phyloP scores from a whole-genome alignment of 345 rosid species.

The Leavenworthia alabamica region DNA sequence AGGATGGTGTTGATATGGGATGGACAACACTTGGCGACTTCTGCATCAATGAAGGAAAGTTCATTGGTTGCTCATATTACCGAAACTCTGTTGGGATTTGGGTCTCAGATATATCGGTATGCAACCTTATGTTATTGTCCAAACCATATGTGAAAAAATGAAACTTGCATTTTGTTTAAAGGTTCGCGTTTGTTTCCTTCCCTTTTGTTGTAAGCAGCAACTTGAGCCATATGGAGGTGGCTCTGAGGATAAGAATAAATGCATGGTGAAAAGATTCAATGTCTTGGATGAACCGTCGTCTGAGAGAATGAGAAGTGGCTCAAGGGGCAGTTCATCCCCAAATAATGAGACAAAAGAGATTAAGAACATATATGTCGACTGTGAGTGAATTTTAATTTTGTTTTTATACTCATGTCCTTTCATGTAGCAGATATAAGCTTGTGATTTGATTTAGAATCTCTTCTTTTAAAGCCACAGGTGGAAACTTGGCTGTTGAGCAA shows the following conservation, averaged over 20 bases:
- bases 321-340: conserved; percentile 50
- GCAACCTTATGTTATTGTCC: conserved; percentile 1
- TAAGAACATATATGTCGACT: conserved; percentile 89
- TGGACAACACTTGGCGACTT: conserved; percentile 94
- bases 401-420: not conserved
- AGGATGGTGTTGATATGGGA: conserved; percentile 69
- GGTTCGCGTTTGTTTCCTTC: not conserved
- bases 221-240: conserved; percentile 67
- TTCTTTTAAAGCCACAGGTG: conserved; percentile 55
- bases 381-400: conserved; percentile 45
- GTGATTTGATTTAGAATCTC: conserved; percentile 23
- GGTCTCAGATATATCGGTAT: conserved; percentile 74
- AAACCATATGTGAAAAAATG: not conserved
- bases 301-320: conserved; percentile 38
- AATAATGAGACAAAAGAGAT: conserved; percentile 66
- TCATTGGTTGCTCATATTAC: conserved; percentile 81
- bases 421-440: not conserved
- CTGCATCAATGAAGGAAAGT: conserved; percentile 72
- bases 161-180: not conserved
- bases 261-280: conserved; percentile 38
- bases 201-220: conserved; percentile 39
- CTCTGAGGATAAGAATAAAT: conserved; percentile 35
- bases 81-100: conserved; percentile 75
- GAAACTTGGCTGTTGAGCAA: conserved; percentile 42
- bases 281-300: conserved; percentile 36